Evolutionary conservation across 352 stramenopile genomes (phyloP).

Genomic region (Globisporangium okanoganense): DNA sequence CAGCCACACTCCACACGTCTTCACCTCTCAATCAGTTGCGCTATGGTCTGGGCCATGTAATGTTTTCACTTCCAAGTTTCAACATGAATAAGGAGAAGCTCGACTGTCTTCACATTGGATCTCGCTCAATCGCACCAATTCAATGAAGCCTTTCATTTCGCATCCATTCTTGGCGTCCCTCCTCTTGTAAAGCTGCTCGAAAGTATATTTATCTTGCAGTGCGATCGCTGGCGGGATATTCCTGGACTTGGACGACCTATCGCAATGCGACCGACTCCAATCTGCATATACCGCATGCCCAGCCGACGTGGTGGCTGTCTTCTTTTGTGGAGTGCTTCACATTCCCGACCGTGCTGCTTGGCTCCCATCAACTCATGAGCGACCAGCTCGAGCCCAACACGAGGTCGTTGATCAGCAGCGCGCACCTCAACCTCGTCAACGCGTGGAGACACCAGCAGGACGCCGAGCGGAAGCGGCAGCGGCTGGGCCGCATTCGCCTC

Average conservation of each 20-base stretch:
- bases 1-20: too few species aligned
- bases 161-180: neutral
- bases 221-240: neutral
- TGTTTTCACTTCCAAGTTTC: too few species aligned
- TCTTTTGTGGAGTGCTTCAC: neutral
- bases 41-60: too few species aligned
- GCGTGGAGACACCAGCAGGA: neutral
- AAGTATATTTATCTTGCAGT: neutral
- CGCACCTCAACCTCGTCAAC: neutral
- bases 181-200: neutral
- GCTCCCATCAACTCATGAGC: neutral
- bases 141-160: neutral
- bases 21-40: too few species aligned
- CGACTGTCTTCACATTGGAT: neutral
- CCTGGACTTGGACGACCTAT: neutral
- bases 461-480: neutral
- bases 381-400: neutral
- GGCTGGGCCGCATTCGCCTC: constrained; percentile 1
- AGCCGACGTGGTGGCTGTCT: neutral
- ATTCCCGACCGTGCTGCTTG: neutral
- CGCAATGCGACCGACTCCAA: too few species aligned
- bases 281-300: neutral
- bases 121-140: neutral
- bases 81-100: neutral
- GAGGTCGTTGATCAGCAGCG: neutral